Percentiles rank a stretch among this genome's conserved stretches.
Evolutionary conservation across 148 eudicot genomes (phyloP).

Genomic region (Nyssa sinensis): DNA sequence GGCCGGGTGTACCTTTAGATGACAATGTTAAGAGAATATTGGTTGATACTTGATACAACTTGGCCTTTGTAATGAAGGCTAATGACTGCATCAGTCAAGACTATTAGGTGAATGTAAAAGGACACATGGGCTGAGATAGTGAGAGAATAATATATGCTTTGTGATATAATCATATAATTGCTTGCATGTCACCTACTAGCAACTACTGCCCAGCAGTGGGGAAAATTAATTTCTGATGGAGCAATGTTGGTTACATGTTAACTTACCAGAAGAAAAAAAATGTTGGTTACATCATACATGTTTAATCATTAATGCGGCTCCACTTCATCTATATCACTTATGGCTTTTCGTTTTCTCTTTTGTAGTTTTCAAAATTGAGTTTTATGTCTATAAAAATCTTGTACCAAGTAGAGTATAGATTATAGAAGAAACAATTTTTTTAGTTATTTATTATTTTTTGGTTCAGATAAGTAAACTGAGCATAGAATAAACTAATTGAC

Average conservation of each 20-base stretch:
- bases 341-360: too few relatives aligned
- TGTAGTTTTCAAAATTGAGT: neutral
- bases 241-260: neutral
- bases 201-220: too few relatives aligned
- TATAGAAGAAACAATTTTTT: neutral
- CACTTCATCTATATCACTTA: neutral
- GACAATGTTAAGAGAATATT: neutral
- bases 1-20: neutral
- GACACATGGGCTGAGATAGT: neutral
- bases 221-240: neutral
- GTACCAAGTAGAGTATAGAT: neutral
- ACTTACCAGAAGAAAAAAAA: neutral
- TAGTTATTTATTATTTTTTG: too few relatives aligned
- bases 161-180: too few relatives aligned
- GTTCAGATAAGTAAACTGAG: too few relatives aligned
- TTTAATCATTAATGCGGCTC: neutral
- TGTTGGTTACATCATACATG: neutral
- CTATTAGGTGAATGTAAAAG: neutral
- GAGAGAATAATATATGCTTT: neutral
- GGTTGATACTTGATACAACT: neutral
- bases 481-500: neutral
- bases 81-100: neutral
- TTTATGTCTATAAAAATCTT: neutral
- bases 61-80: neutral
- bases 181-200: too few relatives aligned